Conservation (phyloP, 2,329 filamentous ascomycete species). For the Stemphylium beticola region DNA sequence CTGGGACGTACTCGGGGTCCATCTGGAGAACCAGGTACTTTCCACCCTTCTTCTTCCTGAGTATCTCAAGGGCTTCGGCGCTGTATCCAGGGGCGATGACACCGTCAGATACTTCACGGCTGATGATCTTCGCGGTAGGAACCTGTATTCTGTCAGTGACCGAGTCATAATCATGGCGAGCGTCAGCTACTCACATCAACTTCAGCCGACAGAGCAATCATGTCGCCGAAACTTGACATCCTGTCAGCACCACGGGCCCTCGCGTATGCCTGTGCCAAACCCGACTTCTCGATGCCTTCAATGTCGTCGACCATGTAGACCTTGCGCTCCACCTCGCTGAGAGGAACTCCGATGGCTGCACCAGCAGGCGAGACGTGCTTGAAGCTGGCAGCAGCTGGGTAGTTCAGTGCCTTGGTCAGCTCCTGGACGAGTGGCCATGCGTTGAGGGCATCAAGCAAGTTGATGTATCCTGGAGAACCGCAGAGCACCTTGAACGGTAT, state of each 20-base stretch:
- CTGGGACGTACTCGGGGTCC: conserved; percentile 84
- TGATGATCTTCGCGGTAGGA: conserved; percentile 95
- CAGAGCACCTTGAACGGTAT: conserved; percentile 95
- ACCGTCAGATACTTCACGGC: conserved; percentile 95
- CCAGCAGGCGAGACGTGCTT: conserved; percentile 97
- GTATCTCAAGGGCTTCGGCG: conserved; percentile 82
- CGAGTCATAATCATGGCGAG: neutral
- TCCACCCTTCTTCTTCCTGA: conserved; percentile 97
- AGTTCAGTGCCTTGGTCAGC: conserved; percentile 83
- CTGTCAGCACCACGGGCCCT: conserved; percentile 94
- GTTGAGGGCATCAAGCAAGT: conserved; percentile 94
- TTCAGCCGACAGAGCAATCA: conserved; percentile 89
- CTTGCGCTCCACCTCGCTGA: conserved; percentile 87
- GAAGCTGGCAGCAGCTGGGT: conserved; percentile 94
- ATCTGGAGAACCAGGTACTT: conserved; percentile 97
- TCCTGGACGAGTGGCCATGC: conserved; percentile 98
- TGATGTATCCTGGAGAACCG: conserved; percentile 94
- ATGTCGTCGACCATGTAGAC: conserved; percentile 99
- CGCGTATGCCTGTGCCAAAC: conserved; percentile 91
- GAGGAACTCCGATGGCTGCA: conserved; percentile 88
- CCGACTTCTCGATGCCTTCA: conserved; percentile 81
- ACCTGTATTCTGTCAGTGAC: conserved; percentile 45
- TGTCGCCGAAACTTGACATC: conserved; percentile 98
- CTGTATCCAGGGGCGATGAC: conserved; percentile 91
- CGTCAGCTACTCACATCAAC: conserved; percentile 66